These are phyloP conservation scores for Trypanosoma melophagium DNA, from an alignment of 208 protist genomes.

Conservation along the genomic window DNA sequence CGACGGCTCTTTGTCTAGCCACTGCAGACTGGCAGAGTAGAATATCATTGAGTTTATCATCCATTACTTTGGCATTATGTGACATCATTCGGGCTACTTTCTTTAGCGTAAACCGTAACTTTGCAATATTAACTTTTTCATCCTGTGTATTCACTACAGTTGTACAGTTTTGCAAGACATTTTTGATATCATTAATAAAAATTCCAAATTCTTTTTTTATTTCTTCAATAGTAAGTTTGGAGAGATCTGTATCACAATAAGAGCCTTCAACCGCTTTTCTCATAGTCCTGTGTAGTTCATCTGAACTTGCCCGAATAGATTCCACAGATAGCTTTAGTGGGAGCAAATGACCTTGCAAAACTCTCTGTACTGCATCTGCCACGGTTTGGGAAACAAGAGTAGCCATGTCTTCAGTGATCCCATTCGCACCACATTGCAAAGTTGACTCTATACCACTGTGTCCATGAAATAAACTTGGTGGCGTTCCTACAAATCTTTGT, in stretches of 20 bases:
- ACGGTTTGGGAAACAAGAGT: constrained; percentile 7
- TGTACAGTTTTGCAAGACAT: constrained; percentile 1
- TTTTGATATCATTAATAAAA: constrained; percentile 5
- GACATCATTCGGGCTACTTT: constrained; percentile 27
- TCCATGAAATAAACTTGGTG: background rate
- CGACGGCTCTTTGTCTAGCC: constrained; percentile 15
- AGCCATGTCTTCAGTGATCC: background rate
- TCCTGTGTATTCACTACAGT: background rate
- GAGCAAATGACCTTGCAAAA: constrained; percentile 22
- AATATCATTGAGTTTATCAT: constrained; percentile 36
- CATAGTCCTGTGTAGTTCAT: constrained; percentile 3
- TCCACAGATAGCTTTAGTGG: constrained; percentile 33
- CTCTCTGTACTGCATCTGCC: constrained; percentile 16
- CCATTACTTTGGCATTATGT: constrained; percentile 36
- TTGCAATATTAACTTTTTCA: background rate
- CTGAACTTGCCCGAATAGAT: constrained; percentile 23
- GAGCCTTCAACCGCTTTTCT: background rate
- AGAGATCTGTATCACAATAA: constrained; percentile 6
- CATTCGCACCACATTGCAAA: background rate
- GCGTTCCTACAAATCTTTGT: background rate
- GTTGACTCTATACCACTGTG: background rate
- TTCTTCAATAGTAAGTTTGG: constrained; percentile 15
- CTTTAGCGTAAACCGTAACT: constrained; percentile 4
- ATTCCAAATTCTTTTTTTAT: constrained; percentile 12
- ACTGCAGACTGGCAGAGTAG: constrained; percentile 28